Conservation (phyloP, 768 basidiomycete genomes). For the Psilocybe subaeruginosa region DNA sequence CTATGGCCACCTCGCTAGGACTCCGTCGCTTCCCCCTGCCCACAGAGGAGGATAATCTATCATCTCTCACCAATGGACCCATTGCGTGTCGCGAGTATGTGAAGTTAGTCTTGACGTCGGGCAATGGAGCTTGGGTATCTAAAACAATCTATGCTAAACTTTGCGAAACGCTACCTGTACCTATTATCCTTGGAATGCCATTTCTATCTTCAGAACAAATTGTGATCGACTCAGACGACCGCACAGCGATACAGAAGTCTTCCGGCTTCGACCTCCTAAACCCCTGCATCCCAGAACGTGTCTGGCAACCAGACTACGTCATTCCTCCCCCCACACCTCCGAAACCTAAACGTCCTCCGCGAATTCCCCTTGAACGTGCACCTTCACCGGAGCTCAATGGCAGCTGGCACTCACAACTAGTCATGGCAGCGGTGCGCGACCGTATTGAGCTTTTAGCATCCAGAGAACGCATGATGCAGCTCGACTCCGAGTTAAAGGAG, state of each 20-base stretch:
- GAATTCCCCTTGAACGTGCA: too few species aligned
- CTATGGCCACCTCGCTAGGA: conserved; percentile 14
- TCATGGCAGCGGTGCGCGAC: too few species aligned
- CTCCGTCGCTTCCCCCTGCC: conserved; percentile 18
- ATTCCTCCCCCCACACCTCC: too few species aligned
- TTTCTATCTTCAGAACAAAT: neutral
- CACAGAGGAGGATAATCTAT: conserved; percentile 20
- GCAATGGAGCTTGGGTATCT: conserved; percentile 21
- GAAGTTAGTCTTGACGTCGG: conserved; percentile 13
- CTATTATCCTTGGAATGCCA: conserved; percentile 26
- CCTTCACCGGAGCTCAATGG: too few species aligned
- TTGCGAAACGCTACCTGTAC: conserved; percentile 19
- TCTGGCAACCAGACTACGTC: neutral
- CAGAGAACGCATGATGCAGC: neutral
- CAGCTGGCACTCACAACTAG: too few species aligned
- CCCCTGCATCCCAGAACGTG: neutral
- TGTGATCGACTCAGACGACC: neutral
- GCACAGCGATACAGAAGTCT: neutral
- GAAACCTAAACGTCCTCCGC: too few species aligned
- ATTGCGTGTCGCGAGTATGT: conserved; percentile 22
- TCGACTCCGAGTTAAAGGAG: too few species aligned
- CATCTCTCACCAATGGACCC: conserved; percentile 14
- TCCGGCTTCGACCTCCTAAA: neutral
- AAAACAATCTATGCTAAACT: conserved; percentile 17
- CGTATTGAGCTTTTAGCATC: too few species aligned